A percentile compares a stretch with the other conserved stretches of the same genome.
Conservation (phyloP, 768 basidiomycete genomes). For the Nidularia pulvinata region DNA sequence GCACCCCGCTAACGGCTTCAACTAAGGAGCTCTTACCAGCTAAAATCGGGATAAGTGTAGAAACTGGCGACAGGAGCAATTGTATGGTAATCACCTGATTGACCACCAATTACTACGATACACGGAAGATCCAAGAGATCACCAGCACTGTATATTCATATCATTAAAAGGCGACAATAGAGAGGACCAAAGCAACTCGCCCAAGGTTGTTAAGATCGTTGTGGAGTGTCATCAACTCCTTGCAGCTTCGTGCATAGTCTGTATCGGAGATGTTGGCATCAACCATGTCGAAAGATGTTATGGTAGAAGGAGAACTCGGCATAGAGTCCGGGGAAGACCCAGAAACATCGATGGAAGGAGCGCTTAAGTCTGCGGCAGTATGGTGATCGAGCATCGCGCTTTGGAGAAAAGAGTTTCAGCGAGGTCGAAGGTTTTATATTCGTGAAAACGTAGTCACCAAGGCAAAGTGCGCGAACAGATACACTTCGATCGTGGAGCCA, state of each 20-base stretch:
- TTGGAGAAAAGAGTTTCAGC: no score
- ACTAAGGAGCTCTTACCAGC: conserved; percentile 63
- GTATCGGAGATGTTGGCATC: neutral
- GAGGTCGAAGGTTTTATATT: no score
- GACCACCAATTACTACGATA: conserved; percentile 55
- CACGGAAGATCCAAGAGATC: conserved; percentile 43
- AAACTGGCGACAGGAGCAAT: neutral
- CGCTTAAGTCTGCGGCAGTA: no score
- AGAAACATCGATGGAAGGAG: no score
- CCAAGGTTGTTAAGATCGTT: conserved; percentile 37
- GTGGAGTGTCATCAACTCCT: conserved; percentile 35
- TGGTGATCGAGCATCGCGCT: no score
- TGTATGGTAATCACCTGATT: conserved; percentile 36
- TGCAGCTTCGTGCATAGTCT: conserved; percentile 37
- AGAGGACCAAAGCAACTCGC: conserved; percentile 11
- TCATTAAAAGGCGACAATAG: conserved; percentile 1
- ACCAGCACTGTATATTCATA: conserved; percentile 23
- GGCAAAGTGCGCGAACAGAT: no score
- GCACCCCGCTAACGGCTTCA: conserved; percentile 55
- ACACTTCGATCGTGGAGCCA: no score
- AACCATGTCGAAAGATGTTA: no score
- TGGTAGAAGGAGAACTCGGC: no score
- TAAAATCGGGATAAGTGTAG: neutral
- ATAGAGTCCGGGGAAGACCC: no score
- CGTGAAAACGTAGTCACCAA: no score